Base-by-base conservation (phyloP, 768 basidiomycete genomes). In the Filobasidium floriforme region DNA sequence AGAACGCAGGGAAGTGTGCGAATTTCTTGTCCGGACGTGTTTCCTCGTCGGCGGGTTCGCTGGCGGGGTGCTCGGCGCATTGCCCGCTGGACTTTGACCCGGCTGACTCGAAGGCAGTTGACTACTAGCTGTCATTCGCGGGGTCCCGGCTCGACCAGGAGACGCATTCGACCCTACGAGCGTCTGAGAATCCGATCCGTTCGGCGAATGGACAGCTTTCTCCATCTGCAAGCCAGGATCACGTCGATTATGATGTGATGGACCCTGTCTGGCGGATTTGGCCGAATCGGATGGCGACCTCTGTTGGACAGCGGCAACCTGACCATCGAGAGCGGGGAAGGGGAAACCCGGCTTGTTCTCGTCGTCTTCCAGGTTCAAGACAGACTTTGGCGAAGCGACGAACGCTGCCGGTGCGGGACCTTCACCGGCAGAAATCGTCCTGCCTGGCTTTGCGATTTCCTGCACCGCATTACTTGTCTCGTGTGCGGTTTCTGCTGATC, bases 11-110 rank as follows among this genome's bases (percentile, higher is more conserved):
- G 64, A 65, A 6, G 64, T 65, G 28, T 65, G 64, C 7, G 64
- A 65, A 28, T 65, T 65, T 22, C 64, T 41, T 7, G 64, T 65
- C 14, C 64, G 57, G 24, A 65, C 40, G 37, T 65, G 64, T 57
- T 32, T 24, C 12, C 29, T 22, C 26, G 29, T 15, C 19, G 54
- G 24, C 15, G 54, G 24, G 26, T 57, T 57, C 2, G 54, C 18
- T 7, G 54, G 54, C 15, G 54, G 54, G 1, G 22, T 57, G 24
- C 26, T 57, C 26, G 54, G 29, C 22, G 4, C 29, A 15, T 57
- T 57, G n/a, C 32, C 32, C 32, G 9, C 32, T 37, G 54, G n/a
- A 57, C 12, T 57, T 15, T 26, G 24, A 15, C 18, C 18, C 14
- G 24, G 15, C 26, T 57, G 54, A 24, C 22, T 26, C 26, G 24